Evolutionary conservation across 805 yeast genomes (phyloP), one percentile per base, ranked within the genome.

Genomic region (Myxozyma neglecta): DNA sequence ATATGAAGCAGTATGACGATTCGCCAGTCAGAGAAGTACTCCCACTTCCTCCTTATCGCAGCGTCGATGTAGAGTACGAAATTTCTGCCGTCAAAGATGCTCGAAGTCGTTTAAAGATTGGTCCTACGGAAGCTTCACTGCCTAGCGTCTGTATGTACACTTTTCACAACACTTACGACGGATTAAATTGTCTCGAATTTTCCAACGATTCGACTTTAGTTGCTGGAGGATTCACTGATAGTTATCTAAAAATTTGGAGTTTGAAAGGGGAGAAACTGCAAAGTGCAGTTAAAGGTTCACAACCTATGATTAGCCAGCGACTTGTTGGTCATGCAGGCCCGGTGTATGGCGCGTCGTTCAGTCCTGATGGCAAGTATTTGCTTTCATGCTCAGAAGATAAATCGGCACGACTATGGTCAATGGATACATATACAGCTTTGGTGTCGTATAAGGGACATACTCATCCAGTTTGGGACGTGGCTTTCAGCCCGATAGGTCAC

Each of bases 121-220:
- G 85, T 20, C 79, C 86, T 5, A 16, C 53, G 37, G 97, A 89
- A 75, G 88, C 96, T 3, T 79, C 90, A 24, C 83, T 93, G 32
- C 99, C 99, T 24, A 88, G 96, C 59, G 96, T 93, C 40, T 94
- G 98, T 75, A 90, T 93, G 96, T 94, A 94, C 78, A 93, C 98
- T 0, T 92, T 94, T 77, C 99, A 94, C 79, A 94, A 94, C 75
- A 89, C 97, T 10, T 87, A 90, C 72, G 87, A 88, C 67, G 96
- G 89, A 64, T 78, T 94, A 81, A 89, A 96, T n/a, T 84, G 91
- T 53, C 72, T 93, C 51, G 89, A 86, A 65, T 93, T 93, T 77
- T 90, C 93, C 70, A 89, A 87, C 56, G 97, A 93, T 74, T 85
- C 93, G 16, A 85, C 92, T 24, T 70, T 91, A 65, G 87, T 90